phyloP scores from a whole-genome alignment of 2,329 filamentous ascomycete genomes.

The Neurospora sp. region DNA sequence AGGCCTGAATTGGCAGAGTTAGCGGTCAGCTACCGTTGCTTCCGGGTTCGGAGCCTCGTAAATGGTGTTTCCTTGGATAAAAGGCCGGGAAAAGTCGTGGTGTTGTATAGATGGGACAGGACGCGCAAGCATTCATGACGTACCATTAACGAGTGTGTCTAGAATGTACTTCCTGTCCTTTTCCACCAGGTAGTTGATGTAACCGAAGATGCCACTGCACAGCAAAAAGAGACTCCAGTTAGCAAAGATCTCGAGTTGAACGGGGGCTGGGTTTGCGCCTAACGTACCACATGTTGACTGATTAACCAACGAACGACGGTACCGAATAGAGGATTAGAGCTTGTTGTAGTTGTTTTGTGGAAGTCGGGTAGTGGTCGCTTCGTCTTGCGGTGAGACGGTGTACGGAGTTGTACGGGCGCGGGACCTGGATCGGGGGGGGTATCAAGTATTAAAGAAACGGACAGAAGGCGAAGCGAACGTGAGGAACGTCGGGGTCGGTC shows the following conservation, averaged over 20 bases:
- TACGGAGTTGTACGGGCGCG: slow-evolving; percentile 5
- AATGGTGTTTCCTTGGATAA: slow-evolving; percentile 2
- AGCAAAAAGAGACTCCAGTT: slow-evolving; percentile 17
- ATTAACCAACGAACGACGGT: slow-evolving; percentile 15
- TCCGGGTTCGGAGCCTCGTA: slow-evolving; percentile 17
- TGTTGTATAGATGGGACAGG: not conserved
- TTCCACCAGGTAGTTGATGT: slow-evolving; percentile 98
- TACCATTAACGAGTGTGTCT: slow-evolving; percentile 92
- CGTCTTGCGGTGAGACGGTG: slow-evolving; percentile 6
- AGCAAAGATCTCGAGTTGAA: slow-evolving; percentile 7
- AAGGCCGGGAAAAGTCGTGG: slow-evolving; percentile 4
- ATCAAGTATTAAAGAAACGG: slow-evolving; percentile 7
- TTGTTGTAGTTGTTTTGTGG: slow-evolving; percentile 4
- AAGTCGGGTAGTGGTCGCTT: slow-evolving; percentile 6
- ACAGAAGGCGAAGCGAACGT: slow-evolving; percentile 1
- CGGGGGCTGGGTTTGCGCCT: slow-evolving; percentile 3
- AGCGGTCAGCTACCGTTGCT: slow-evolving; percentile 10
- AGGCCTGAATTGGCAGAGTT: slow-evolving; percentile 51
- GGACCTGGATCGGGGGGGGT: slow-evolving; percentile 3
- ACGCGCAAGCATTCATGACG: slow-evolving; percentile 25
- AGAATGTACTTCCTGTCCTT: slow-evolving; percentile 96
- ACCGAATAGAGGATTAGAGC: slow-evolving; percentile 5
- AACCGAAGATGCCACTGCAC: slow-evolving; percentile 84
- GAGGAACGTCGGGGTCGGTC: not conserved
- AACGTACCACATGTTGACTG: slow-evolving; percentile 27